Base-by-base conservation (phyloP, 441 rosid species). In the Heliophila coronopifolia region DNA sequence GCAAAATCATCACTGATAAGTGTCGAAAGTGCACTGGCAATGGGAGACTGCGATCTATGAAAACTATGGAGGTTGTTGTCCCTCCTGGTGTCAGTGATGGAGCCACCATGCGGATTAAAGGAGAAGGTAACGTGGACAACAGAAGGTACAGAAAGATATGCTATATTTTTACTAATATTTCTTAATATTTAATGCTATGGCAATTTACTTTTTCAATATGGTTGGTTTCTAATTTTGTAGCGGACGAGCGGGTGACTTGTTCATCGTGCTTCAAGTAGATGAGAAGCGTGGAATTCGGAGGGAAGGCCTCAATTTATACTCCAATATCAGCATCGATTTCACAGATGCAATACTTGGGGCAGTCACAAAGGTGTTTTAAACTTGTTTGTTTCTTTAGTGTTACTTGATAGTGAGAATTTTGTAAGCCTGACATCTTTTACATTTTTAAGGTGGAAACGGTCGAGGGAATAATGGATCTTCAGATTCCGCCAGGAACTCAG, bases 31-130 rank as follows among this genome's bases (percentile, higher is more conserved):
- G 96, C 60, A 34, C 54, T 26, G 93, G 98, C 51, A 71, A 54
- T 31, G 92, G 96, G 59, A 74, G 74, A 63, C 56, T 79, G 39
- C 70, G 65, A 69, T 72, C 86, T 50, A 76, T 52, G 49, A 72
- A 80, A 64, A 75, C 58, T 32, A 58, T 84, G 70, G 71, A 70
- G 55, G 68, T 87, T 43, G 65, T 58, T 31, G 72, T 84, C 52
- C 98, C 95, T n/a, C 80, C 96, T 56, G 98, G 98, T 58, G 87
- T 84, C 49, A 73, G 60, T 33, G 67, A 80, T 71, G 83, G 93
- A 68, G 75, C 92, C 56, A 75, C 77, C 18, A 75, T 86, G 86
- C 74, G 63, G 71, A 58, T 84, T 38, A 73, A 28, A 50, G 84
- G 87, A 42, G 82, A 79, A 75, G 98, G 98, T 19, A 84, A 69